These are phyloP conservation scores for Herpetospermum pedunculosum DNA, from an alignment of 306 rosid species.

Conservation along the genomic window DNA sequence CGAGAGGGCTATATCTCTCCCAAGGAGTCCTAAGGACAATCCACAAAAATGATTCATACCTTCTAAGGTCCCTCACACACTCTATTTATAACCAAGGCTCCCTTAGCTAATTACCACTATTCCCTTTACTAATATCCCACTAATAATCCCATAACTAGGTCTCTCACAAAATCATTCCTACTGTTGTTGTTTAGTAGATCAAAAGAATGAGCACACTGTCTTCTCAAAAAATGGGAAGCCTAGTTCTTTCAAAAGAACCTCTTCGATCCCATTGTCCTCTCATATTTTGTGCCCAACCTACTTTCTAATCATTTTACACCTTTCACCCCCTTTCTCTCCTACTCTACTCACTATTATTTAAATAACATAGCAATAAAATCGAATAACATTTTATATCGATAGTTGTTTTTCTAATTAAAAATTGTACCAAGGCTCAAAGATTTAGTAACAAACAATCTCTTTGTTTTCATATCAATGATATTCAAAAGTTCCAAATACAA, in stretches of 20 bases:
- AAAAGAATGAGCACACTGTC: not conserved
- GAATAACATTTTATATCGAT: not conserved
- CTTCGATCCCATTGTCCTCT: not conserved
- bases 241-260: not conserved
- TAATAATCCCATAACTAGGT: no score
- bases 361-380: not conserved
- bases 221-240: not conserved
- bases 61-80: no score
- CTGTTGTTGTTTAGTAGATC: not conserved
- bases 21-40: no score
- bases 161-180: no score
- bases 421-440: not conserved
- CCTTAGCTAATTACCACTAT: no score
- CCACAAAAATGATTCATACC: no score
- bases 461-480: not conserved
- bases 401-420: not conserved
- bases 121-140: no score
- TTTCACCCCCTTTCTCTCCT: not conserved
- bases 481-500: not conserved
- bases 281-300: not conserved
- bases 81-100: no score
- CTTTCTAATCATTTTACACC: not conserved
- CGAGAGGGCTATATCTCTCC: no score
- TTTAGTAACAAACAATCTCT: not conserved
- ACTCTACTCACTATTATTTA: not conserved